phyloP scores from a whole-genome alignment of 2,329 filamentous ascomycete species.

The Aspergillus fischeri region DNA sequence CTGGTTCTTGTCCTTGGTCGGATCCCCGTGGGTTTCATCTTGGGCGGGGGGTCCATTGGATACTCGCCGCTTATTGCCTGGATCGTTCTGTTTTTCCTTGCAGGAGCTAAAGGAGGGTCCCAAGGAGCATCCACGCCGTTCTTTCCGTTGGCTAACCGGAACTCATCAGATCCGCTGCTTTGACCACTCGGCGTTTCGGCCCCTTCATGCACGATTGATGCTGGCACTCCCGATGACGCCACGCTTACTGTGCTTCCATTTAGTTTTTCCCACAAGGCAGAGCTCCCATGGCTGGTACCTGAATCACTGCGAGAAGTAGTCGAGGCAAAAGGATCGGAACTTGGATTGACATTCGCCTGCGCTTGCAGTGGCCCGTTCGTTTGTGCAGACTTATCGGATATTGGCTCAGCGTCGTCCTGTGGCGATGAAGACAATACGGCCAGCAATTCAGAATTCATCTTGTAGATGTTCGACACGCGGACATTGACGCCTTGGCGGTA shows the following conservation, averaged over 20 bases:
- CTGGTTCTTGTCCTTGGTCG: constrained; percentile 40
- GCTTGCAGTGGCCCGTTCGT: constrained; percentile 33
- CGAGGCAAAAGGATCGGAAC: constrained; percentile 42
- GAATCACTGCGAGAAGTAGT: constrained; percentile 31
- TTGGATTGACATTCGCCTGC: constrained; percentile 34
- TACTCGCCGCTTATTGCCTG: constrained; percentile 51
- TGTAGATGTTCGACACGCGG: constrained; percentile 82
- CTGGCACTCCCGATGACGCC: constrained; percentile 26
- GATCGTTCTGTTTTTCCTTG: constrained; percentile 51
- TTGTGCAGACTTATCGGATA: constrained; percentile 29
- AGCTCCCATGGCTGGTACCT: constrained; percentile 35
- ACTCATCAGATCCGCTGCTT: constrained; percentile 40
- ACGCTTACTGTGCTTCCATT: constrained; percentile 45
- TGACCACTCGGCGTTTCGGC: constrained; percentile 61
- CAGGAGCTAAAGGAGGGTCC: constrained; percentile 43
- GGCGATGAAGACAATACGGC: constrained; percentile 42
- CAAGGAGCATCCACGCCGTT: constrained; percentile 30
- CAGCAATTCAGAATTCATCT: constrained; percentile 62
- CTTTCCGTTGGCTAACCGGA: constrained; percentile 30
- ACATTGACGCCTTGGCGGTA: constrained; percentile 64
- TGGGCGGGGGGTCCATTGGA: constrained; percentile 56
- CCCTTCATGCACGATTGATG: constrained; percentile 46
- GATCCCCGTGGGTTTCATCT: constrained; percentile 54
- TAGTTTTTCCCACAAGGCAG: constrained; percentile 47
- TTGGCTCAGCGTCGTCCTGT: constrained; percentile 26